Evolutionary conservation across 1,139 yeast genomes (phyloP).

Genomic region (Candida frijolesensis): DNA sequence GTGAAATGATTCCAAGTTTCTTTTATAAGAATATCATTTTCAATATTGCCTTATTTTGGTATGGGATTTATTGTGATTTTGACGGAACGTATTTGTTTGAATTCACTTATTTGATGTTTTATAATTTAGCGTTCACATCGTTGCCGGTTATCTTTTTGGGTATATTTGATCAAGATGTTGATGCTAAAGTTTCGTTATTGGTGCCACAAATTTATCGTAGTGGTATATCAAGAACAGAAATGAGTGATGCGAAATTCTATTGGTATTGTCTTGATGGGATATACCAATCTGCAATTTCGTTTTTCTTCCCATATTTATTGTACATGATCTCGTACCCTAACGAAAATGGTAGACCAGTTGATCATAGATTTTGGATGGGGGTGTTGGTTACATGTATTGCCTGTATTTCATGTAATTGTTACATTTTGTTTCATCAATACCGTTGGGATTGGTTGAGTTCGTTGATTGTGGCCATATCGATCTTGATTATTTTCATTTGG

Average conservation of each 20-base stretch:
- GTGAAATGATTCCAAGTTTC: conserved; percentile 94
- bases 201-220: conserved; percentile 90
- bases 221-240: conserved; percentile 82
- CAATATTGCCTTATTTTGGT: conserved; percentile 90
- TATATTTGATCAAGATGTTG: conserved; percentile 90
- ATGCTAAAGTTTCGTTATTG: conserved; percentile 73
- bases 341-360: conserved; percentile 63
- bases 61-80: conserved; percentile 79
- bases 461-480: conserved; percentile 63
- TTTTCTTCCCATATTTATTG: conserved; percentile 82
- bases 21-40: conserved; percentile 91
- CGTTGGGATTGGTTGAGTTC: conserved; percentile 93
- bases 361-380: conserved; percentile 89
- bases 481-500: conserved; percentile 77
- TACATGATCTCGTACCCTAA: conserved; percentile 59
- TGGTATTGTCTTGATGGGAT: conserved; percentile 84
- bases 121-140: conserved; percentile 93
- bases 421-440: conserved; percentile 78
- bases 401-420: conserved; percentile 77
- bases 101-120: conserved; percentile 88
- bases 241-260: conserved; percentile 80
- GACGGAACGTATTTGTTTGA: conserved; percentile 94
- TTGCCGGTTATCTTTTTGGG: conserved; percentile 91
- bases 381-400: conserved; percentile 77
- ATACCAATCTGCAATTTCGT: conserved; percentile 83